Base-by-base conservation (phyloP, 2,329 filamentous ascomycete species). In the Pyricularia pennisetigena region DNA sequence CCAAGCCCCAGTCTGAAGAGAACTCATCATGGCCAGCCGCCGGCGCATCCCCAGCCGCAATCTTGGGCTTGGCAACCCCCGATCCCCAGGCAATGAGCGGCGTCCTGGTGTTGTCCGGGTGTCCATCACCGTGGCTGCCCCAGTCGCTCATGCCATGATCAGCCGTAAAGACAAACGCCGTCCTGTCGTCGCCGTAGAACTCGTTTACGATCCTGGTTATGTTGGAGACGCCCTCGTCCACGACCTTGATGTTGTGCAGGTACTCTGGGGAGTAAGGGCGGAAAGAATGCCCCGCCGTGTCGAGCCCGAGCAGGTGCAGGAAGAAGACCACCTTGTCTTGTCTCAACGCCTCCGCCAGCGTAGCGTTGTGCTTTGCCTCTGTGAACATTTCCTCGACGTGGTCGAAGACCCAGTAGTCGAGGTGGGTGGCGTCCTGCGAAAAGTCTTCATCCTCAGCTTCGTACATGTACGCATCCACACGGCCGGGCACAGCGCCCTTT, bases 131-230 rank as follows among this genome's bases (percentile, higher is more conserved):
- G 77, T 99, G 96, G 73, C 94, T 98, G n/a, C 96, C 95, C 90
- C 91, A 97, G 78, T 99, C 95, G 75, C 93, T 98, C 95, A 99
- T 99, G 23, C 95, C 95, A 77, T 99, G 95, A 75, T 99, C 95
- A 8, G 95, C 95, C 1, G 96, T 99, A 76, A 99, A 99, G 20
- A 99, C 87, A 76, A 94, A 99, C 0, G 96, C 93, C 0, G 95
- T 98, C 77, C 95, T 89, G 68, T 86, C 90, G 73, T 93, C 90
- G 5, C 81, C 84, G 74, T 97, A 99, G 76, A 98, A 99, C 14
- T 90, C 86, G 49, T 97, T 88, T 66, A 97, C 89, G 68, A 97
- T 76, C 71, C 90, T 84, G 0, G 90, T 90, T 66, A 97, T 90
- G 78, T 97, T 91, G 77, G 91, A 84, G 1, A 99, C 91, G 2